Evolutionary conservation across 1,284 basidiomycete genomes (phyloP).

Genomic region (Tremellales sp.): DNA sequence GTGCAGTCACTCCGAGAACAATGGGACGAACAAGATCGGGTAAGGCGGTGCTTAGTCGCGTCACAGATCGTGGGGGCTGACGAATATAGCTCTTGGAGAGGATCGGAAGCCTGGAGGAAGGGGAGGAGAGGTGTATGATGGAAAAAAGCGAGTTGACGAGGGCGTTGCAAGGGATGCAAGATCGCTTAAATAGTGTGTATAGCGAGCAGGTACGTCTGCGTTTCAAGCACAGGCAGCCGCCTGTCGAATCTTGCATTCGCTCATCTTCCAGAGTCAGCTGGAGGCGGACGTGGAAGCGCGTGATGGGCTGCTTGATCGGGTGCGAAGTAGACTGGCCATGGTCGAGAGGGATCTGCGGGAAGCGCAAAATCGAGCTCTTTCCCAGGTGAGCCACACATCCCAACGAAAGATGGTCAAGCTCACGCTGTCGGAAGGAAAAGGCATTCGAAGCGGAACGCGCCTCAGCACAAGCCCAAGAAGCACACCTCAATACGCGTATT

Average conservation of each 20-base stretch:
- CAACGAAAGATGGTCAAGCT: background rate
- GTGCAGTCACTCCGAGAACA: slow-evolving; percentile 27
- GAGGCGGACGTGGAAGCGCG: slow-evolving; percentile 40
- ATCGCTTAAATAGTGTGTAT: slow-evolving; percentile 28
- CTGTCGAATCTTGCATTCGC: background rate
- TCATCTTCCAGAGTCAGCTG: slow-evolving; percentile 28
- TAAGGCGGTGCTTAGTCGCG: slow-evolving; percentile 10
- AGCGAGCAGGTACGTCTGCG: slow-evolving; percentile 31
- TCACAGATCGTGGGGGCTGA: background rate
- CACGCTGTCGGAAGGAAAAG: slow-evolving; percentile 27
- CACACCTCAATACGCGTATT: slow-evolving; percentile 32
- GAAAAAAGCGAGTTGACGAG: slow-evolving; percentile 9
- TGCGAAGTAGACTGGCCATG: slow-evolving; percentile 25
- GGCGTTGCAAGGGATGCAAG: slow-evolving; percentile 15
- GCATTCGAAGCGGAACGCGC: slow-evolving; percentile 43
- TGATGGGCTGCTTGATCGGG: slow-evolving; percentile 34
- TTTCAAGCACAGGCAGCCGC: background rate
- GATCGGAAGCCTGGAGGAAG: slow-evolving; percentile 9
- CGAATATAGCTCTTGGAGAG: slow-evolving; percentile 3
- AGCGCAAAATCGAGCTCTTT: slow-evolving; percentile 30
- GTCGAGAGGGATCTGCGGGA: slow-evolving; percentile 33
- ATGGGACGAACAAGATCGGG: slow-evolving; percentile 36
- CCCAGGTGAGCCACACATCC: slow-evolving; percentile 39
- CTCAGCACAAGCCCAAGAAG: slow-evolving; percentile 38
- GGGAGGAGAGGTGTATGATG: slow-evolving; percentile 1